phyloP scores from a whole-genome alignment of 202 grass and related monocot species.

The Panicum virgatum region DNA sequence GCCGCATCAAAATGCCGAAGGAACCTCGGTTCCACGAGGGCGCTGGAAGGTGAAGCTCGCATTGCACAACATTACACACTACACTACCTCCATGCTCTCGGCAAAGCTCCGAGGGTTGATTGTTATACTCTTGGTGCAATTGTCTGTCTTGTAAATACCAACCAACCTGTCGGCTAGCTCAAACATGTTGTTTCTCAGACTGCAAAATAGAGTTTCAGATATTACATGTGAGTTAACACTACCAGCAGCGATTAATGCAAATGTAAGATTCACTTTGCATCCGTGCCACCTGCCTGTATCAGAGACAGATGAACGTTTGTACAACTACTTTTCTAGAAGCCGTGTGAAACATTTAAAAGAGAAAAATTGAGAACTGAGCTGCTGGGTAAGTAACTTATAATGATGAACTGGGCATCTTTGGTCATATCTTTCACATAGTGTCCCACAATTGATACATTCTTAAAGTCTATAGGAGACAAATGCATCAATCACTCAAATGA shows the following conservation, averaged over 20 bases:
- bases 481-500: constrained; percentile 16
- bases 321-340: background rate
- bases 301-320: background rate
- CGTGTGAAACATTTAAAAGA: background rate
- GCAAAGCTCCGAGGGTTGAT: constrained; percentile 83
- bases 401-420: constrained; percentile 97
- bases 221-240: background rate
- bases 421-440: constrained; percentile 98
- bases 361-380: background rate
- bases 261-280: background rate
- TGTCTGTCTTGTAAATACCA: constrained; percentile 99
- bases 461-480: constrained; percentile 70
- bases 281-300: background rate
- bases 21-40: constrained; percentile 54
- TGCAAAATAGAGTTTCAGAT: constrained; percentile 38
- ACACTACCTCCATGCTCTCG: constrained; percentile 41
- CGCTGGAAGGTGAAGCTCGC: constrained; percentile 7
- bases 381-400: constrained; percentile 68
- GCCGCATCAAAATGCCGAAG: background rate
- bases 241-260: background rate
- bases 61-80: constrained; percentile 24
- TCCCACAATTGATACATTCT: constrained; percentile 97
- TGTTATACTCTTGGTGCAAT: constrained; percentile 96
- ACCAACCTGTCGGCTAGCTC: constrained; percentile 90
- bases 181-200: constrained; percentile 98